A percentile compares a stretch with the other conserved stretches of the same genome.
phyloP scores from a whole-genome alignment of 768 basidiomycete species.

The Tylopilus balloui region DNA sequence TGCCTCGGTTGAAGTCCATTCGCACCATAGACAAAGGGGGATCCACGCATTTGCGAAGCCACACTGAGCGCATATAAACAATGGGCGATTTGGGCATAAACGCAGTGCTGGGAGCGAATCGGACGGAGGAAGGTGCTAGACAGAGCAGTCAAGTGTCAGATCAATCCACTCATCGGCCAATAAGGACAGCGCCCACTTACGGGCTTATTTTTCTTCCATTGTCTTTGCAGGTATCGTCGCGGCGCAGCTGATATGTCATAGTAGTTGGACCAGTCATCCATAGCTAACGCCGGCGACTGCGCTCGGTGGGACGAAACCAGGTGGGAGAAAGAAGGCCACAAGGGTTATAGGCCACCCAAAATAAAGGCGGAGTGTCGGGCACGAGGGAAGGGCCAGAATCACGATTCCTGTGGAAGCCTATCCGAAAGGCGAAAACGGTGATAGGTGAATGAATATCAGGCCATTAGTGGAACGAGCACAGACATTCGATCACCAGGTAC shows the following conservation, averaged over 20 bases:
- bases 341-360: constrained; percentile 7
- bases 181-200: constrained; percentile 23
- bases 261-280: constrained; percentile 14
- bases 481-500: constrained; percentile 23
- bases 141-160: constrained; percentile 8
- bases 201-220: constrained; percentile 42
- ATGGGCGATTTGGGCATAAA: constrained; percentile 38
- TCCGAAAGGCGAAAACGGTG: constrained; percentile 27
- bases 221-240: constrained; percentile 35
- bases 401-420: constrained; percentile 21
- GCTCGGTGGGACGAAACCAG: constrained; percentile 1
- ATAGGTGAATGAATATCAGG: constrained; percentile 12
- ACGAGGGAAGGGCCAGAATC: constrained; percentile 30
- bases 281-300: neutral
- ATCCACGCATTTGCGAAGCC: constrained; percentile 46
- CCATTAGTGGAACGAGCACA: constrained; percentile 14
- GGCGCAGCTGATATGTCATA: constrained; percentile 23
- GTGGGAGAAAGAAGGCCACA: constrained; percentile 6
- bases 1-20: constrained; percentile 43
- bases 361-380: constrained; percentile 24
- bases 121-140: constrained; percentile 41
- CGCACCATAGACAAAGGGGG: constrained; percentile 49
- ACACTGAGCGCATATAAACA: constrained; percentile 44
- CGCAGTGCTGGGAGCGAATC: constrained; percentile 45
- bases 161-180: constrained; percentile 11